These are phyloP conservation scores for Bassia scoparia DNA, from an alignment of 148 eudicot species.

Conservation along the genomic window DNA sequence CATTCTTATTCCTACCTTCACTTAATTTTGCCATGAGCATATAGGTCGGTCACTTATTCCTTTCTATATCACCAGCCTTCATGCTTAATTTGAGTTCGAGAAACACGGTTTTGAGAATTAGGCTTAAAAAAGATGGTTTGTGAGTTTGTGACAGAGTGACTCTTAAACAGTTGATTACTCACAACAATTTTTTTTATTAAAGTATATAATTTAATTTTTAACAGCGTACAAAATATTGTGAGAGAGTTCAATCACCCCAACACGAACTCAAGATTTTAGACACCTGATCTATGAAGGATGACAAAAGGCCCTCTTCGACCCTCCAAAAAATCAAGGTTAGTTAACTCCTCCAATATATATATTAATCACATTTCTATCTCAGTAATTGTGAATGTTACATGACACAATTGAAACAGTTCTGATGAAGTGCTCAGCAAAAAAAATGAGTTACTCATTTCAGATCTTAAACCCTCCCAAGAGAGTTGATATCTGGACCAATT, in stretches of 20 bases:
- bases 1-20: constrained; percentile 56
- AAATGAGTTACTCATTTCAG: constrained; percentile 64
- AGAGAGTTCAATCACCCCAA: constrained; percentile 55
- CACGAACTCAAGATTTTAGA: constrained; percentile 61
- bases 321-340: constrained; percentile 50
- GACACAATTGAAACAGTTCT: constrained; percentile 37
- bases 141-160: too few species aligned
- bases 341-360: constrained; percentile 1
- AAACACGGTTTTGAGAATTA: background rate
- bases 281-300: constrained; percentile 61
- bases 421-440: constrained; percentile 62
- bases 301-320: constrained; percentile 56
- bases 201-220: background rate
- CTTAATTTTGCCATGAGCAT: constrained; percentile 61
- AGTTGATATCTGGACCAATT: constrained; percentile 45
- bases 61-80: background rate
- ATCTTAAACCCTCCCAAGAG: constrained; percentile 57
- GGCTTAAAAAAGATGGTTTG: background rate
- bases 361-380: too few species aligned
- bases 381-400: background rate
- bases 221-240: constrained; percentile 51
- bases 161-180: too few species aligned
- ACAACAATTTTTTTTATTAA: too few species aligned
- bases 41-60: constrained; percentile 47
- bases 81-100: too few species aligned